phyloP scores from a whole-genome alignment of 2,329 filamentous ascomycete genomes.

The Pseudodiploospora longispora region DNA sequence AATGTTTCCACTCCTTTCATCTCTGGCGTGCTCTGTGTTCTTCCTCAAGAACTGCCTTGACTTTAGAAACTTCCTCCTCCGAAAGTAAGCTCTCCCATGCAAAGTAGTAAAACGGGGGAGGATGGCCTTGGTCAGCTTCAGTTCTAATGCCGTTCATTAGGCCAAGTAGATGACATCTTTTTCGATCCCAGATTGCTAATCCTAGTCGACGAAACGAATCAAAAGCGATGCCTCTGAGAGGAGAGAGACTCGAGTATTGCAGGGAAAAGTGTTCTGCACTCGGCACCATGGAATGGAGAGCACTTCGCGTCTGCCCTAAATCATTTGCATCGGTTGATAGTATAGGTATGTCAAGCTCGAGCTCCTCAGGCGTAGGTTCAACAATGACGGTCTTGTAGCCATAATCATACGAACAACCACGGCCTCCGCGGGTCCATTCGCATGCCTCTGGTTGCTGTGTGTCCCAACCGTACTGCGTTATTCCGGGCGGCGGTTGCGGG shows the following conservation, averaged over 20 bases:
- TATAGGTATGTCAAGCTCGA: too few relatives aligned
- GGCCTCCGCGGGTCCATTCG: too few relatives aligned
- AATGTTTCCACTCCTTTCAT: too few relatives aligned
- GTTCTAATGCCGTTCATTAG: slow-evolving; percentile 1
- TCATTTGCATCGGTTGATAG: too few relatives aligned
- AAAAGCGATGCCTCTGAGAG: slow-evolving; percentile 10
- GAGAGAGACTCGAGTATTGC: background rate
- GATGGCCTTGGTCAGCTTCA: background rate
- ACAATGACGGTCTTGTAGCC: too few relatives aligned
- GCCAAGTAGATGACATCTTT: slow-evolving; percentile 11
- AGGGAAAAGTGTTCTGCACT: too few relatives aligned
- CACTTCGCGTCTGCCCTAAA: background rate
- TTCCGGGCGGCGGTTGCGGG: too few relatives aligned
- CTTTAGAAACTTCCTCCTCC: background rate
- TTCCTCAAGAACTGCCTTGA: background rate
- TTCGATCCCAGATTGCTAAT: slow-evolving; percentile 13
- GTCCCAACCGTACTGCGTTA: too few relatives aligned
- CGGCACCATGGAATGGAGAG: background rate
- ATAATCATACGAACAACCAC: too few relatives aligned
- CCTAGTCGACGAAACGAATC: slow-evolving; percentile 12
- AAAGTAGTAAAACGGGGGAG: slow-evolving; percentile 2
- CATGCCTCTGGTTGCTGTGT: too few relatives aligned
- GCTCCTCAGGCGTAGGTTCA: too few relatives aligned
- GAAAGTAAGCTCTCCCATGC: slow-evolving; percentile 4
- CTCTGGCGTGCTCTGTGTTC: background rate